A percentile compares a stretch with the other conserved stretches of the same genome.
phyloP scores from a whole-genome alignment of 352 stramenopile species.

The Pythium periplocum region DNA sequence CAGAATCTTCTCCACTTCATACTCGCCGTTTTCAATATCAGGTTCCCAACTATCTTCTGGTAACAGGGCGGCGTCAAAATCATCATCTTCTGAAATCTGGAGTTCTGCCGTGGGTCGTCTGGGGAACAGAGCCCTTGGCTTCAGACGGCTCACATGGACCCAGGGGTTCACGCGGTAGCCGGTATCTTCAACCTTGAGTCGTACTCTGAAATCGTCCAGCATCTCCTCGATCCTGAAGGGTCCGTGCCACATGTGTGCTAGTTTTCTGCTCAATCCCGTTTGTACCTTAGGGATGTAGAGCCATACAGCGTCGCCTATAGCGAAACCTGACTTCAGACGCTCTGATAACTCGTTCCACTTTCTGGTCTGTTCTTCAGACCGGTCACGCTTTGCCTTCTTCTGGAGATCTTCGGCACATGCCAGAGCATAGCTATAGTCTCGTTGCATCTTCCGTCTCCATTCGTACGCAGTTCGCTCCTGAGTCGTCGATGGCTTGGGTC shows the following conservation, averaged over 20 bases:
- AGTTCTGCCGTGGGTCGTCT: constrained; percentile 1
- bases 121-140: constrained; percentile 5
- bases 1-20: constrained; percentile 12
- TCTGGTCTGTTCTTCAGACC: background rate
- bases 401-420: background rate
- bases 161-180: constrained; percentile 15
- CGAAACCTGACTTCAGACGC: constrained; percentile 6
- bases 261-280: constrained; percentile 10
- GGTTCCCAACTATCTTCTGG: constrained; percentile 20
- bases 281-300: constrained; percentile 7
- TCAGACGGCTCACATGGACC: constrained; percentile 23
- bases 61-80: constrained; percentile 21
- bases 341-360: constrained; percentile 3
- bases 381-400: background rate
- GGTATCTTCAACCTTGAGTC: constrained; percentile 1
- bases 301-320: constrained; percentile 14
- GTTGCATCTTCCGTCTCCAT: background rate
- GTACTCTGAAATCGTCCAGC: constrained; percentile 5
- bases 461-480: background rate
- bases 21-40: constrained; percentile 7
- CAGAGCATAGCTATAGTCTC: background rate
- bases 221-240: constrained; percentile 19
- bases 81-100: constrained; percentile 5
- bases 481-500: background rate
- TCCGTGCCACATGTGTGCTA: constrained; percentile 24